phyloP scores from a whole-genome alignment of 2,329 filamentous ascomycete species.

The Pseudocercospora cruenta region DNA sequence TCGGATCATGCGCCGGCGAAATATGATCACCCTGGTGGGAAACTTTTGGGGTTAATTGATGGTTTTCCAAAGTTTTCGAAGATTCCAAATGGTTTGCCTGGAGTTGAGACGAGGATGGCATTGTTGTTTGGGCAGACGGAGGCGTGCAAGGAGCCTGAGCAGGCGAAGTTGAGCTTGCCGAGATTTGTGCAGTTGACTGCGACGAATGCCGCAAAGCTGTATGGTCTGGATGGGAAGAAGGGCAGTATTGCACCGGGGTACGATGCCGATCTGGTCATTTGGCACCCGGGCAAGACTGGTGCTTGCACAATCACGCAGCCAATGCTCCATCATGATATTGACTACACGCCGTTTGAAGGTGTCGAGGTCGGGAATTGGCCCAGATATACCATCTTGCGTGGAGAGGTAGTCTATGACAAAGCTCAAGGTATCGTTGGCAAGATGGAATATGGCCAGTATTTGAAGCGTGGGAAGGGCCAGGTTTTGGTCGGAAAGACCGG shows the following conservation, averaged over 20 bases:
- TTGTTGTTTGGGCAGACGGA: slow-evolving; percentile 44
- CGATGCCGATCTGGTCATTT: slow-evolving; percentile 51
- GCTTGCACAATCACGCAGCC: slow-evolving; percentile 41
- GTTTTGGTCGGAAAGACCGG: slow-evolving; percentile 37
- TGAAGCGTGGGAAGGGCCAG: slow-evolving; percentile 43
- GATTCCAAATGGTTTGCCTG: slow-evolving; percentile 50
- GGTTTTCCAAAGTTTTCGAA: slow-evolving; percentile 44
- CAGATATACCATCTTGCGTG: slow-evolving; percentile 62
- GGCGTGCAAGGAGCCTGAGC: slow-evolving; percentile 32
- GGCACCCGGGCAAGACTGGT: slow-evolving; percentile 41
- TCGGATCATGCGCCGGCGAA: slow-evolving; percentile 46
- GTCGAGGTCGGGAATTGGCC: slow-evolving; percentile 63
- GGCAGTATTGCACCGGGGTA: slow-evolving; percentile 48
- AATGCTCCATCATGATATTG: slow-evolving; percentile 63
- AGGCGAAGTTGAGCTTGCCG: slow-evolving; percentile 38
- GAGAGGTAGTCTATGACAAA: slow-evolving; percentile 61
- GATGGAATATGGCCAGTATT: slow-evolving; percentile 40
- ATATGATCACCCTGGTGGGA: slow-evolving; percentile 44
- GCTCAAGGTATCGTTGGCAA: slow-evolving; percentile 52
- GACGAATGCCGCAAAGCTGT: slow-evolving; percentile 50
- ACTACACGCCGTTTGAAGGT: slow-evolving; percentile 67
- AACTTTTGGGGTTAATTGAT: slow-evolving; percentile 43
- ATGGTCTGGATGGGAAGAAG: slow-evolving; percentile 46
- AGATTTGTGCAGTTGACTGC: slow-evolving; percentile 50
- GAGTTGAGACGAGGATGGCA: slow-evolving; percentile 48